Base-by-base conservation (phyloP, 495 filamentous ascomycete species). In the Xylaria bambusicola region DNA sequence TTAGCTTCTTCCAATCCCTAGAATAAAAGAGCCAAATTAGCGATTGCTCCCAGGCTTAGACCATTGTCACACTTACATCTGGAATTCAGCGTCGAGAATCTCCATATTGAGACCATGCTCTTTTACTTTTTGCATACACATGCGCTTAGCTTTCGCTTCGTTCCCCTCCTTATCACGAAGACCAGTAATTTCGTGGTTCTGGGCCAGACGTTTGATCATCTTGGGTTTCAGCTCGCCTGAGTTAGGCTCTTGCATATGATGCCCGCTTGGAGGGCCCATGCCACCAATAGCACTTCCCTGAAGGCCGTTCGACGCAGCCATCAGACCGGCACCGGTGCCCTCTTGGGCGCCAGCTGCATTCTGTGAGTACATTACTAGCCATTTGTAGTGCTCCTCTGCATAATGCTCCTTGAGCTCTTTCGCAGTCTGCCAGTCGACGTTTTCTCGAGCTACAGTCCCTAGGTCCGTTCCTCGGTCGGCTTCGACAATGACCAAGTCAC, bases 1-100 rank as follows among this genome's bases (percentile, higher is more conserved):
- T 98, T 52, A 98, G 77, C 68, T 98, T 98, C 73, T 97, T 96
- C 89, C 91, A 96, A 74, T 98, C 94, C 88, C 94, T 98, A 64
- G n/a, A n/a, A n/a, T n/a, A n/a, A n/a, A n/a, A n/a, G n/a, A 49
- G 24, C 26, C 15, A 29, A 44, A 57, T 67, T 48, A 72, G 61
- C 17, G 41, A 50, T 18, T 18, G 45, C 15, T 9, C 44, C 20
- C 10, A 64, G 21, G n/a, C 4, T 8, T 26, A 40, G n/a, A 24
- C 13, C 17, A 48, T 17, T 21, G 35, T 24, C 20, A 9, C 48
- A 81, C 91, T 83, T 79, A 97, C 94, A 96, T 92, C 68, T 98
- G 94, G 71, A 96, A 98, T 72, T 98, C 94, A n/a, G 94, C 94
- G 73, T 98, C 94, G 13, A 98, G 83, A 58, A 98, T 97, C 68